Percentiles rank a stretch among this genome's conserved stretches.
Conservation (phyloP, 768 basidiomycete species). For the Dendrothele bispora region DNA sequence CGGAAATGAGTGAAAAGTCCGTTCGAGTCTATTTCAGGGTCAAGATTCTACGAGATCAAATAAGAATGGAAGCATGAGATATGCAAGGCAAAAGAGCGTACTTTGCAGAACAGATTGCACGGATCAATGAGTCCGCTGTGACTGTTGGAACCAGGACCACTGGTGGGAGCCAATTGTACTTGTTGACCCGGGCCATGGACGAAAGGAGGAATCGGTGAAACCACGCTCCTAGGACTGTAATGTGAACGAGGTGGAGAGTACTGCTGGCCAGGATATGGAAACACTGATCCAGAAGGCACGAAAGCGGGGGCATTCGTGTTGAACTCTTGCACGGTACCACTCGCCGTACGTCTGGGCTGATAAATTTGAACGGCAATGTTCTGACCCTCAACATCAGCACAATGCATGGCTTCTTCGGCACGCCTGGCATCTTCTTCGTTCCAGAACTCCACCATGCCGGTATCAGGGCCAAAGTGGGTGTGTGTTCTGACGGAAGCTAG, state of each 20-base stretch:
- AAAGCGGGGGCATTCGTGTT: slow-evolving; percentile 75
- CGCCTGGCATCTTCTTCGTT: slow-evolving; percentile 79
- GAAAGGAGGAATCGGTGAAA: slow-evolving; percentile 53
- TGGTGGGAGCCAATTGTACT: slow-evolving; percentile 75
- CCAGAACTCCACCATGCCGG: slow-evolving; percentile 84
- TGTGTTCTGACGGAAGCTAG: slow-evolving; percentile 76
- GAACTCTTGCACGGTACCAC: slow-evolving; percentile 59
- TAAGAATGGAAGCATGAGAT: slow-evolving; percentile 5
- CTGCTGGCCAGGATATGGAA: slow-evolving; percentile 62
- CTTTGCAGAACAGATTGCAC: slow-evolving; percentile 89
- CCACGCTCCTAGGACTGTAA: slow-evolving; percentile 35
- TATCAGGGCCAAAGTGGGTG: slow-evolving; percentile 75
- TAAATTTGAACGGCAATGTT: slow-evolving; percentile 84
- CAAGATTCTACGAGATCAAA: slow-evolving; percentile 64
- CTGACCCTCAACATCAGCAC: slow-evolving; percentile 78
- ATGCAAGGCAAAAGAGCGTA: slow-evolving; percentile 26
- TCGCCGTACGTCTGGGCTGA: slow-evolving; percentile 60
- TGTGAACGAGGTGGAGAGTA: slow-evolving; percentile 70
- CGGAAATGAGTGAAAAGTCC: slow-evolving; percentile 82
- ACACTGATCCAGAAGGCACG: slow-evolving; percentile 68
- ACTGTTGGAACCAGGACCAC: slow-evolving; percentile 76
- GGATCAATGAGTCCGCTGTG: slow-evolving; percentile 89
- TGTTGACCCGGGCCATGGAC: slow-evolving; percentile 90
- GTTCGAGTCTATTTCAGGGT: slow-evolving; percentile 84
- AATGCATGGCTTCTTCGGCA: slow-evolving; percentile 83